Percentiles rank a stretch among this genome's conserved stretches.
Conservation (phyloP, 371 early-diverging fungal genomes). For the Batkoa obscura region DNA sequence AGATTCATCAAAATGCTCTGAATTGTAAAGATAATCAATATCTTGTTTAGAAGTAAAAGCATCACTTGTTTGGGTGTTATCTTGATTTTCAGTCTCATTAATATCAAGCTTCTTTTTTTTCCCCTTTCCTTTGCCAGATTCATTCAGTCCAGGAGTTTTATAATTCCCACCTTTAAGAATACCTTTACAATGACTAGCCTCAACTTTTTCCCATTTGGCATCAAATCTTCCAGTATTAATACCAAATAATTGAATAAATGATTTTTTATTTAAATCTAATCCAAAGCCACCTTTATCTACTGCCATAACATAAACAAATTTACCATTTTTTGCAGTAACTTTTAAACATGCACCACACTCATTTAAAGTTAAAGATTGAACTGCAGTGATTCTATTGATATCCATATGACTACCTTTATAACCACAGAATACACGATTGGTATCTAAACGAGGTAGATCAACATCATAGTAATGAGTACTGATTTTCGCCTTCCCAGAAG, state of each 20-base stretch:
- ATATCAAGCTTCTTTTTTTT: too few relatives aligned
- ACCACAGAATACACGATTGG: constrained; percentile 23
- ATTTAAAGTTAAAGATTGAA: constrained; percentile 18
- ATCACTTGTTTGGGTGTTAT: too few relatives aligned
- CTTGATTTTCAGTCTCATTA: too few relatives aligned
- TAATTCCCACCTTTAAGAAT: constrained; percentile 2
- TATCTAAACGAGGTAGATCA: neutral
- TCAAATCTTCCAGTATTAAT: constrained; percentile 12
- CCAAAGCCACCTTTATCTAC: constrained; percentile 29
- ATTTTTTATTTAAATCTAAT: constrained; percentile 20
- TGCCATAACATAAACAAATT: constrained; percentile 24
- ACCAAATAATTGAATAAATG: constrained; percentile 14
- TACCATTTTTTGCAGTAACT: constrained; percentile 13
- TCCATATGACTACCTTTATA: constrained; percentile 26
- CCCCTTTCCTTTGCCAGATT: too few relatives aligned
- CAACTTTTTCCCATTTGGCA: constrained; percentile 13
- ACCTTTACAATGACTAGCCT: constrained; percentile 9
- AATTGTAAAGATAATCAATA: too few relatives aligned
- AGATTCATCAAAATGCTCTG: too few relatives aligned
- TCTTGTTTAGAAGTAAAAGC: too few relatives aligned
- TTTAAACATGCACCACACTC: constrained; percentile 28
- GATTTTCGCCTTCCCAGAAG: neutral
- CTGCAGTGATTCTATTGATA: constrained; percentile 27
- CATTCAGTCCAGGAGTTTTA: neutral
- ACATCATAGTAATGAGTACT: constrained; percentile 1